phyloP scores from a whole-genome alignment of 129 eudicot species.

The sunflower (Helianthus annuus) region HanXRQr2.0-SUNRISE NC_035443.2:29068753-29069252 shows the following conservation, averaged over 20 bases:
- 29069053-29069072: slow-evolving; percentile 39
- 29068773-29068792: slow-evolving; percentile 41
- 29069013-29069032: too few species aligned
- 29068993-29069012: too few species aligned
- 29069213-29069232: slow-evolving; percentile 27
- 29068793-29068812: slow-evolving; percentile 46
- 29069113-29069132: slow-evolving; percentile 26
- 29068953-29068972: slow-evolving; percentile 6
- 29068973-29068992: too few species aligned
- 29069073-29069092: slow-evolving; percentile 33
- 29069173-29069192: neutral
- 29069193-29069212: slow-evolving; percentile 35
- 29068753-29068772: slow-evolving; percentile 41
- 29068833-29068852: too few species aligned
- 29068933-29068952: neutral
- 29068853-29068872: too few species aligned
- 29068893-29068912: neutral
- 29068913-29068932: neutral
- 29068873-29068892: neutral
- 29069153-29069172: neutral
- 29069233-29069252: slow-evolving; percentile 17
- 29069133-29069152: neutral
- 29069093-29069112: slow-evolving; percentile 37
- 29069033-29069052: neutral
- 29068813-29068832: slow-evolving; percentile 34